These are phyloP conservation scores for Pythium biforme DNA, from an alignment of 352 stramenopile species.

Conservation along the genomic window DNA sequence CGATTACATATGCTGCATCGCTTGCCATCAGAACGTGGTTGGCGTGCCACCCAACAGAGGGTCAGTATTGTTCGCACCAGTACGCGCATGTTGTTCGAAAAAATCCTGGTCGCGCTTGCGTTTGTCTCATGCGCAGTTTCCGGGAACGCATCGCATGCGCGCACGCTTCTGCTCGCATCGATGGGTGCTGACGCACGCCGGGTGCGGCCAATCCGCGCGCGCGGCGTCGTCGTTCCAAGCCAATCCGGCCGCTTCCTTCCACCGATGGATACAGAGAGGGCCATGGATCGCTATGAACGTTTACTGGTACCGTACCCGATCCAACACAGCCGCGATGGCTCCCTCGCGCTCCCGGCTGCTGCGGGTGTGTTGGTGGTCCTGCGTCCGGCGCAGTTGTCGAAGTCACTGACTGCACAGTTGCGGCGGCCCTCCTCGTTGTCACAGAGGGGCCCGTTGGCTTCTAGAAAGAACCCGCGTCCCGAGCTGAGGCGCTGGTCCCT, in stretches of 20 bases:
- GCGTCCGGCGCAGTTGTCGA: neutral
- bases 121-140: constrained; percentile 13
- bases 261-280: constrained; percentile 1
- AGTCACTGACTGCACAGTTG: constrained; percentile 11
- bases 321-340: neutral
- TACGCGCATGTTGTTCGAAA: neutral
- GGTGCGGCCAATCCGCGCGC: constrained; percentile 1
- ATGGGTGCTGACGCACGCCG: constrained; percentile 5
- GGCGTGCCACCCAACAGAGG: neutral
- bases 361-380: neutral
- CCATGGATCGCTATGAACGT: neutral
- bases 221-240: neutral
- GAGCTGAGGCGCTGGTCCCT: neutral
- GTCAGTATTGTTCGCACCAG: neutral
- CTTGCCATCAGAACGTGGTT: too few relatives aligned
- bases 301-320: neutral
- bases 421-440: neutral
- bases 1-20: neutral
- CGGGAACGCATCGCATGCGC: constrained; percentile 7
- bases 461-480: neutral
- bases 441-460: neutral
- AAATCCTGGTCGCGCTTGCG: constrained; percentile 5
- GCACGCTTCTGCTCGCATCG: neutral
- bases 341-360: neutral
- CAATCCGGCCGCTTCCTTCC: constrained; percentile 6